Percentiles rank a stretch among this genome's conserved stretches.
These are phyloP conservation scores for Calvatia gigantea DNA, from an alignment of 768 basidiomycete species.

Conservation along the genomic window DNA sequence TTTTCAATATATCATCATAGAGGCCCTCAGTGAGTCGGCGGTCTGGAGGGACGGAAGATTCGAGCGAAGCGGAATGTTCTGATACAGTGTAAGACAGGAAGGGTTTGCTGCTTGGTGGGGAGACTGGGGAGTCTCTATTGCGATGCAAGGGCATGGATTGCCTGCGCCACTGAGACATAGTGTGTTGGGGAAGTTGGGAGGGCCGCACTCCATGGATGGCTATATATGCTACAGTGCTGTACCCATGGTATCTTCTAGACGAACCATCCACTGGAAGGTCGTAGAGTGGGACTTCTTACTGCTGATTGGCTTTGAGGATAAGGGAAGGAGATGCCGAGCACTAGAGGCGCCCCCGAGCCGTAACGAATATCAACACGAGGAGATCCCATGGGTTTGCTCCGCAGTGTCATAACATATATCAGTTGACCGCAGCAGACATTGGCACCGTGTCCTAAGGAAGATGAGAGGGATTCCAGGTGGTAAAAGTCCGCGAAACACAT, in stretches of 20 bases:
- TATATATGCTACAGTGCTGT: background rate
- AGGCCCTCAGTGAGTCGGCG: constrained; percentile 35
- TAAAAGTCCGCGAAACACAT: background rate
- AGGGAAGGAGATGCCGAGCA: background rate
- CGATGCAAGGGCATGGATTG: constrained; percentile 6
- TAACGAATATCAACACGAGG: background rate
- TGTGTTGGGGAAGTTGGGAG: background rate
- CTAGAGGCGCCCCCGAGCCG: background rate
- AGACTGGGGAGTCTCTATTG: background rate
- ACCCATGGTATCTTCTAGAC: constrained; percentile 3
- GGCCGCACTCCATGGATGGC: background rate
- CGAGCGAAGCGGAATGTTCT: background rate
- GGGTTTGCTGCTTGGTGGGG: constrained; percentile 7
- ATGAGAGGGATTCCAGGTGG: background rate
- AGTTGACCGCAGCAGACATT: background rate
- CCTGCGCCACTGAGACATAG: constrained; percentile 7
- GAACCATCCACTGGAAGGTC: background rate
- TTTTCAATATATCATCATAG: constrained; percentile 22
- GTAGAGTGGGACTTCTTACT: constrained; percentile 6
- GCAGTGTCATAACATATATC: background rate
- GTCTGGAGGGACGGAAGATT: constrained; percentile 25
- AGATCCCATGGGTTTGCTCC: background rate
- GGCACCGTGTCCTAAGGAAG: background rate
- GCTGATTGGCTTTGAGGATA: constrained; percentile 4
- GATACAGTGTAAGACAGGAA: constrained; percentile 2